Percentiles rank a stretch among this genome's conserved stretches.
Evolutionary conservation across 257 asterid species (phyloP).

Genomic region (Cynanchum wilfordii): DNA sequence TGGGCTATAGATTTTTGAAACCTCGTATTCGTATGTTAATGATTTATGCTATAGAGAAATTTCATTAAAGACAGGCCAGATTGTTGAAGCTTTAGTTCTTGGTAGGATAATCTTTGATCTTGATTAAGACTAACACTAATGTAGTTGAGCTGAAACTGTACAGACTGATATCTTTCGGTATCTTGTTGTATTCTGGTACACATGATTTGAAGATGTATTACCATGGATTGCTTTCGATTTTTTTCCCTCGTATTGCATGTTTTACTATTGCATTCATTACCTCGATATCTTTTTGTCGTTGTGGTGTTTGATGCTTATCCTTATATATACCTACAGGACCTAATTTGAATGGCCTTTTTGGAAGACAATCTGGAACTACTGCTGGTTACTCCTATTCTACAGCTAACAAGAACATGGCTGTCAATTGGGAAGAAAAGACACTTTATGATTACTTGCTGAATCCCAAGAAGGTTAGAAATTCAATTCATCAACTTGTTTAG

Average conservation of each 20-base stretch:
- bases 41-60: too few species aligned
- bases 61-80: too few species aligned
- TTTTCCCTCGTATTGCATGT: neutral
- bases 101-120: neutral
- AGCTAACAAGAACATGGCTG: conserved; percentile 92
- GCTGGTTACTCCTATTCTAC: conserved; percentile 89
- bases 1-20: neutral
- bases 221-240: neutral
- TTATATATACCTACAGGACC: conserved; percentile 44
- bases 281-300: neutral
- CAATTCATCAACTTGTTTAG: neutral
- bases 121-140: neutral
- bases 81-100: neutral
- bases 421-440: conserved; percentile 75
- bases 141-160: neutral
- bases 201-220: neutral
- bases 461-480: conserved; percentile 63
- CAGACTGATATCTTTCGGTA: neutral
- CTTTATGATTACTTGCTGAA: conserved; percentile 88
- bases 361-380: conserved; percentile 92
- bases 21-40: too few species aligned
- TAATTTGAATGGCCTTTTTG: conserved; percentile 88
- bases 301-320: neutral
- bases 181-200: neutral
- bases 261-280: neutral